Base-by-base conservation (phyloP, 345 rosid species). In the Corchorus capsularis region DNA sequence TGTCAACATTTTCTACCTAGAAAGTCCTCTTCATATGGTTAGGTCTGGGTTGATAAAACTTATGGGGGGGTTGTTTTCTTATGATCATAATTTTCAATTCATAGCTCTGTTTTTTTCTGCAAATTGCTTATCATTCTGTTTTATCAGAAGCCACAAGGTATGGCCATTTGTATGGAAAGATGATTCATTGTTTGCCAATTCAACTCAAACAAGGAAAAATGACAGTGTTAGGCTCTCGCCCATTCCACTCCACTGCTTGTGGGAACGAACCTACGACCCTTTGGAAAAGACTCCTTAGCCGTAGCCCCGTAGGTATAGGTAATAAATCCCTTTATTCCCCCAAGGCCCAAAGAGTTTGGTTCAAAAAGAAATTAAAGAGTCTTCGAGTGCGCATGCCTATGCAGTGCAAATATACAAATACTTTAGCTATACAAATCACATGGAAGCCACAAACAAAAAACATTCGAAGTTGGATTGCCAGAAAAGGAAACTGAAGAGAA, bases 361-460 rank as follows among this genome's bases (percentile, higher is more conserved):
- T 39, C 61, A 45, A 66, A 61, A 66, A 39, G 66, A 14, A 16
- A 46, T 19, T n/a, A n/a, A 6, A 64, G 63, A 80, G 75, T 60
- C 53, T 78, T 70, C 3, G 45, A 39, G 69, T 69, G 72, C 81
- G 39, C 20, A 74, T 16, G 46, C 62, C 5, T 47, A 37, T 57
- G 52, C n/a, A n/a, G n/a, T 10, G 47, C 57, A 10, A 57, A 63
- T 53, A 65, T 27, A n/a, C 65, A n/a, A 53, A 19, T 60, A 55
- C 52, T 67, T 73, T 66, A 73, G 54, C 27, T 46, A 53, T 11
- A 64, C 27, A 19, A 41, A 39, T 67, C 75, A 63, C 83, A 74
- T 79, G 80, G 54, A 71, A n/a, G 19, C 80, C 84, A 79, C 64
- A 63, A 59, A 62, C 62, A 43, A 76, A 65, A 75, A 54, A 75